Evolutionary conservation across 2,329 filamentous ascomycete species (phyloP).

Genomic region (Colletotrichum lindemuthianum): DNA sequence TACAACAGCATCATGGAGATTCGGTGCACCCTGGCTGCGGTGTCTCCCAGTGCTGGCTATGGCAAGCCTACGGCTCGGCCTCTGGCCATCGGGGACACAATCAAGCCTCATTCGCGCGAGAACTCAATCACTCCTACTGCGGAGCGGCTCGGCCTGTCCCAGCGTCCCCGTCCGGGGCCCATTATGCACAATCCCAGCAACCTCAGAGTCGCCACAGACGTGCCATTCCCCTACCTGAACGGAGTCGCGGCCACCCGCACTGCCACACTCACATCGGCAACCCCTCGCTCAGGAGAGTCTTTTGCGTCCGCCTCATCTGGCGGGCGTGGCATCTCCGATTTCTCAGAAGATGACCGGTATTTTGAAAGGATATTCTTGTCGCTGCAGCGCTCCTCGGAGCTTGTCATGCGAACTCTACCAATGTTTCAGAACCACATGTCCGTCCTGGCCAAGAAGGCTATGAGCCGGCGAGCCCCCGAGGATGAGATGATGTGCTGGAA

Average conservation of each 20-base stretch:
- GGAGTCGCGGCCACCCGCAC: conserved; percentile 51
- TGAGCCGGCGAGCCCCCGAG: conserved; percentile 67
- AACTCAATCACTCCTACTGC: conserved; percentile 63
- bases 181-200: conserved; percentile 62
- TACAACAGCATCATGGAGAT: conserved; percentile 77
- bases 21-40: conserved; percentile 60
- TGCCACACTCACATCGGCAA: conserved; percentile 67
- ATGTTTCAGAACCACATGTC: conserved; percentile 74
- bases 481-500: conserved; percentile 74
- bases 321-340: conserved; percentile 66
- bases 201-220: conserved; percentile 67
- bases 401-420: conserved; percentile 78
- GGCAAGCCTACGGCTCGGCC: conserved; percentile 32
- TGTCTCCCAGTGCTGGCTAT: conserved; percentile 41
- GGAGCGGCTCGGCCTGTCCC: conserved; percentile 53
- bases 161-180: conserved; percentile 50
- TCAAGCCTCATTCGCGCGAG: conserved; percentile 62
- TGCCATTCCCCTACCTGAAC: conserved; percentile 59
- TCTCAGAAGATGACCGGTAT: conserved; percentile 78
- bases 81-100: conserved; percentile 54
- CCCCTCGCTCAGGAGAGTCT: conserved; percentile 84
- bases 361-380: conserved; percentile 87
- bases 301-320: conserved; percentile 69
- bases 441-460: conserved; percentile 70
- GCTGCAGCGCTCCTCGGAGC: conserved; percentile 77